phyloP scores from a whole-genome alignment of 495 filamentous ascomycete species.

The Aspergillus carlsbadensis region DNA sequence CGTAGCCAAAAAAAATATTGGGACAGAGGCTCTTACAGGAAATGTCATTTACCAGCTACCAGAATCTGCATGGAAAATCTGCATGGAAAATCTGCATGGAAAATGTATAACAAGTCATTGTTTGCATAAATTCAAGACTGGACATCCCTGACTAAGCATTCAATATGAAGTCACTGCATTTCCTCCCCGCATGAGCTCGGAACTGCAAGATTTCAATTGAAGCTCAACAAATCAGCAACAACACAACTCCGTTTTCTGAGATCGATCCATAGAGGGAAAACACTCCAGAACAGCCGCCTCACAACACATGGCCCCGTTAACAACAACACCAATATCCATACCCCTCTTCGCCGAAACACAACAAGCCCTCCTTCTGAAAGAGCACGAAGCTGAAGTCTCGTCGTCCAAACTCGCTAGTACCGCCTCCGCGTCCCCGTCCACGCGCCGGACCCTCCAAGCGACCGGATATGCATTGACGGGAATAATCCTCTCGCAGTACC shows the following conservation, averaged over 20 bases:
- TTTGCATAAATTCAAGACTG: not conserved
- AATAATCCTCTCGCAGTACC: constrained; percentile 68
- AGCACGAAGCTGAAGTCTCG: constrained; percentile 68
- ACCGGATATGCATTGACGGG: constrained; percentile 88
- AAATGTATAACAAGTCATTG: not conserved
- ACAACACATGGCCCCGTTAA: constrained; percentile 7
- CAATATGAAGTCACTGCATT: constrained; percentile 9
- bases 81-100: no score
- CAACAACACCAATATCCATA: constrained; percentile 53
- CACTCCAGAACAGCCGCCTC: not conserved
- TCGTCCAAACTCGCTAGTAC: constrained; percentile 61
- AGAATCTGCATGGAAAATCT: no score
- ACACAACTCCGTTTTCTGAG: no score
- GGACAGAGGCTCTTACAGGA: no score
- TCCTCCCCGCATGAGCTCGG: constrained; percentile 9
- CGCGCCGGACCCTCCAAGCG: constrained; percentile 73
- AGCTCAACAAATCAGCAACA: not conserved
- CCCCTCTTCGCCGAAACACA: constrained; percentile 75
- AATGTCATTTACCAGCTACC: no score
- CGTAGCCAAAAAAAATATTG: no score
- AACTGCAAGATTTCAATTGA: not conserved
- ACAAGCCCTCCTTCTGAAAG: constrained; percentile 70
- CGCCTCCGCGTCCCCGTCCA: constrained; percentile 66
- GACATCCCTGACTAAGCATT: constrained; percentile 3
- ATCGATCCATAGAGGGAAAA: not conserved